Evolutionary conservation across 164 flowering plant genomes (phyloP).

Genomic region (Macadamia tetraphylla): DNA sequence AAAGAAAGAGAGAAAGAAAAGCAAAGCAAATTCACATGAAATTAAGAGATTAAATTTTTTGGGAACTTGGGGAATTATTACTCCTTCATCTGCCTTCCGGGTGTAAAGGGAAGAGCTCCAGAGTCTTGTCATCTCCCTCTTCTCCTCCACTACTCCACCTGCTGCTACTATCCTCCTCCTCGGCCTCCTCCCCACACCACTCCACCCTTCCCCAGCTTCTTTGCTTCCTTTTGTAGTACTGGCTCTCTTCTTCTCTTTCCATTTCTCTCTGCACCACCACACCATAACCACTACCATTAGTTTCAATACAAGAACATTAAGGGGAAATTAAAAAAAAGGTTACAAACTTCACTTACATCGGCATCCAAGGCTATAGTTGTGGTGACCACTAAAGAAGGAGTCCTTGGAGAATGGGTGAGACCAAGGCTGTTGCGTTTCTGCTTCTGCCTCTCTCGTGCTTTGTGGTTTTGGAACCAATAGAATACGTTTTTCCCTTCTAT

Average conservation of each 20-base stretch:
- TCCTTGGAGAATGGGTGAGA: conserved; percentile 37
- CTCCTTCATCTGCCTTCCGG: conserved; percentile 74
- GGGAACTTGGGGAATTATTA: not conserved
- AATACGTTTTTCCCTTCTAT: conserved; percentile 89
- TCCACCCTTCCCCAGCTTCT: conserved; percentile 54
- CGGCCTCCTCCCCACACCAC: conserved; percentile 30
- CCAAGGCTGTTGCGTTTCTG: conserved; percentile 77
- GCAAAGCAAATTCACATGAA: conserved; percentile 8
- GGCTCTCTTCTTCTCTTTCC: conserved; percentile 43
- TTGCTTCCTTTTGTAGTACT: conserved; percentile 68
- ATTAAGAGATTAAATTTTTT: conserved; percentile 3
- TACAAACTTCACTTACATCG: conserved; percentile 17
- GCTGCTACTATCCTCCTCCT: not conserved
- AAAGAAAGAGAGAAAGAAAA: conserved; percentile 20
- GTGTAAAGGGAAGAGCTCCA: conserved; percentile 92
- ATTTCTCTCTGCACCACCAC: conserved; percentile 41
- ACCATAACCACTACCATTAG: not conserved
- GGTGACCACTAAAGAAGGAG: conserved; percentile 12
- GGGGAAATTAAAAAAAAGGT: no score
- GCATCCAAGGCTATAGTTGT: conserved; percentile 22
- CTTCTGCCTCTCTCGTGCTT: conserved; percentile 94
- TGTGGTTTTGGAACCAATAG: conserved; percentile 97
- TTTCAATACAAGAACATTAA: no score
- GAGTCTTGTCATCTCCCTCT: conserved; percentile 51
- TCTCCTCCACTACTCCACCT: conserved; percentile 16